These are phyloP conservation scores for Orychophragmus violaceus DNA, from an alignment of 345 rosid genomes.

Conservation along the genomic window DNA sequence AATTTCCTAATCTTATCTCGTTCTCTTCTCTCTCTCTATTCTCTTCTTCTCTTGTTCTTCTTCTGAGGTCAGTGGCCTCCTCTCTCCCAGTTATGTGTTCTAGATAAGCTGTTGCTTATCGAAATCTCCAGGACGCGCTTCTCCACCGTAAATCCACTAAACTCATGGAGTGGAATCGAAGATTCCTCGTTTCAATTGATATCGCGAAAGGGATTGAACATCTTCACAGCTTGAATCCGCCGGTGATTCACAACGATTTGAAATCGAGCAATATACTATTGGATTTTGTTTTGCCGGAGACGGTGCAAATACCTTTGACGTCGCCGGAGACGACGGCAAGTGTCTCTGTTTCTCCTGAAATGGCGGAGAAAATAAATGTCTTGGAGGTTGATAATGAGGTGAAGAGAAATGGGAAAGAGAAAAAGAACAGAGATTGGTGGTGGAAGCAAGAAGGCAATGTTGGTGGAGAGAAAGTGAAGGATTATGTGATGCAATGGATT, in stretches of 20 bases:
- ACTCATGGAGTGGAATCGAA: slow-evolving; percentile 54
- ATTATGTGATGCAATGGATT: slow-evolving; percentile 91
- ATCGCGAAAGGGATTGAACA: slow-evolving; percentile 70
- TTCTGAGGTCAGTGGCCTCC: no score
- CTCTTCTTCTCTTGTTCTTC: no score
- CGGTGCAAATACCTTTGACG: slow-evolving; percentile 10
- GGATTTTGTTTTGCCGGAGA: no score
- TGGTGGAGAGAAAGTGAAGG: slow-evolving; percentile 54
- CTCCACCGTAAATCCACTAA: slow-evolving; percentile 63
- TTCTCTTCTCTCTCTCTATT: no score
- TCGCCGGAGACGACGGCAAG: slow-evolving; percentile 30
- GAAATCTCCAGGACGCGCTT: slow-evolving; percentile 84
- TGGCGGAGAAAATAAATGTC: slow-evolving; percentile 21
- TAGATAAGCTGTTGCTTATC: no score
- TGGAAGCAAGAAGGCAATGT: slow-evolving; percentile 52
- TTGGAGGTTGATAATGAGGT: no score
- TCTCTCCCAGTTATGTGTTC: no score
- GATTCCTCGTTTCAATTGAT: slow-evolving; percentile 50
- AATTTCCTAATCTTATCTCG: no score
- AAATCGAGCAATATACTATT: slow-evolving; percentile 79
- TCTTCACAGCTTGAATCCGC: slow-evolving; percentile 63
- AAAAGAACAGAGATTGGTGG: slow-evolving; percentile 53
- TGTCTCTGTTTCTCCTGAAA: slow-evolving; percentile 29
- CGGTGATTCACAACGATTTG: slow-evolving; percentile 81
- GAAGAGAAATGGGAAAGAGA: slow-evolving; percentile 27